Evolutionary conservation across 306 rosid species (phyloP).

Genomic region (Acmispon strigosus): DNA sequence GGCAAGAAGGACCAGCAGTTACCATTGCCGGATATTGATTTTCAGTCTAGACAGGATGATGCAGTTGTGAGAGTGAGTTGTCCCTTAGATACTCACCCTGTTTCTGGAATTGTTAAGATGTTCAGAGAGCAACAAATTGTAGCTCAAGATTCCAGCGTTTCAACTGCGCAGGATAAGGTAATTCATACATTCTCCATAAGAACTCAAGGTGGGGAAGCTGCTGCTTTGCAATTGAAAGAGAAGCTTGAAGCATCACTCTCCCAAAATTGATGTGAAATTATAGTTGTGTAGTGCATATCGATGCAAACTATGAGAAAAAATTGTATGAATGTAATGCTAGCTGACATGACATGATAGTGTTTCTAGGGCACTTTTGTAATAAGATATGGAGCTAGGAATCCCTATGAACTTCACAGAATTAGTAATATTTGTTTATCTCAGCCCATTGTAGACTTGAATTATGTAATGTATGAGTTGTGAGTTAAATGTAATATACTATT

Average conservation of each 20-base stretch:
- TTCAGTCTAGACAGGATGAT: slow-evolving; percentile 61
- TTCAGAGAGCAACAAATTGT: slow-evolving; percentile 63
- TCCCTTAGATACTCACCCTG: slow-evolving; percentile 73
- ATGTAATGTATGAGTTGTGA: slow-evolving; percentile 10
- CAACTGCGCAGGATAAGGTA: slow-evolving; percentile 42
- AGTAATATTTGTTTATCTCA: not conserved
- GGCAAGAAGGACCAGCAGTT: slow-evolving; percentile 36
- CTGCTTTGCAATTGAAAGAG: slow-evolving; percentile 69
- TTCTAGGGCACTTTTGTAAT: not conserved
- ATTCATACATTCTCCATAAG: slow-evolving; percentile 68
- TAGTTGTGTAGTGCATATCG: slow-evolving; percentile 21
- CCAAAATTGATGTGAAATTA: slow-evolving; percentile 20
- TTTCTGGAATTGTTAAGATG: slow-evolving; percentile 52
- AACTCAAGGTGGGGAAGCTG: slow-evolving; percentile 58
- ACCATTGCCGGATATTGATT: slow-evolving; percentile 57
- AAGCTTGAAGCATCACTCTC: slow-evolving; percentile 63
- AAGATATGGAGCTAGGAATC: slow-evolving; percentile 3
- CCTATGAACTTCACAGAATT: not conserved
- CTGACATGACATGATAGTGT: not conserved
- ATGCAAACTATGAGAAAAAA: slow-evolving; percentile 2
- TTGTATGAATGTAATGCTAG: not conserved
- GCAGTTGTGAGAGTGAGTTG: slow-evolving; percentile 67
- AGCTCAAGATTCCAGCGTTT: slow-evolving; percentile 55
- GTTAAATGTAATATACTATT: not conserved
- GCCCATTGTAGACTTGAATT: not conserved